A percentile compares a stretch with the other conserved stretches of the same genome.
Conservation (phyloP, 2,329 filamentous ascomycete genomes). For the Arthrinium puccinioides region DNA sequence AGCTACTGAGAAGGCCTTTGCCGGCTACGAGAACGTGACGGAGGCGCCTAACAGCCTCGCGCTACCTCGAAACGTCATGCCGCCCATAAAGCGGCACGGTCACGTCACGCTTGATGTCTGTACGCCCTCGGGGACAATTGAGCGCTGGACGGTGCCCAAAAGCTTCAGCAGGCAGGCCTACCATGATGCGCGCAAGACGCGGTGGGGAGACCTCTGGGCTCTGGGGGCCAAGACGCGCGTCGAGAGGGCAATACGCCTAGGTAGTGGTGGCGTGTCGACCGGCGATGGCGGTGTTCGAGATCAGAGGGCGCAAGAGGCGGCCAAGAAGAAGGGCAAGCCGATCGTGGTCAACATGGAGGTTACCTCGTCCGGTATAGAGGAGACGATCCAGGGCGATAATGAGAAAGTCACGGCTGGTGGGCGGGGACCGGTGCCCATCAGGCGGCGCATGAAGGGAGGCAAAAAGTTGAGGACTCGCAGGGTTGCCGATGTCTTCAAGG, state of each 20-base stretch:
- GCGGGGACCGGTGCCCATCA: neutral
- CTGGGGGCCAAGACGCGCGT: conserved; percentile 85
- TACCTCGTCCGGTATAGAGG: conserved; percentile 28
- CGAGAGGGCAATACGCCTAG: conserved; percentile 51
- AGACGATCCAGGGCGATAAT: conserved; percentile 22
- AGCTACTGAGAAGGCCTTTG: conserved; percentile 61
- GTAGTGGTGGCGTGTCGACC: conserved; percentile 29
- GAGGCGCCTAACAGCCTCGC: conserved; percentile 50
- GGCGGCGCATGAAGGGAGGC: neutral
- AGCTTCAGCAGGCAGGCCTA: conserved; percentile 77
- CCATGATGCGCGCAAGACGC: conserved; percentile 82
- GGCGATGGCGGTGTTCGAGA: conserved; percentile 41
- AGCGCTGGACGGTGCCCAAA: conserved; percentile 88
- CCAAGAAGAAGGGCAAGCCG: conserved; percentile 23
- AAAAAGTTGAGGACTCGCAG: neutral
- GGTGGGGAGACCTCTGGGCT: conserved; percentile 94
- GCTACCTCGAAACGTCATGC: conserved; percentile 70
- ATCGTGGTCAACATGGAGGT: conserved; percentile 33
- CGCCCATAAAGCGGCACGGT: conserved; percentile 78
- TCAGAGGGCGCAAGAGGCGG: conserved; percentile 17
- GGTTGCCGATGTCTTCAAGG: neutral
- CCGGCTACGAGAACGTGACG: conserved; percentile 55
- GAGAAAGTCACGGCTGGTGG: neutral
- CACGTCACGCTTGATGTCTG: conserved; percentile 89
- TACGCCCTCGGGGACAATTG: conserved; percentile 75